A percentile compares a stretch with the other conserved stretches of the same genome.
These are phyloP conservation scores for Aspergillus sclerotioniger DNA, from an alignment of 495 filamentous ascomycete species.

Conservation along the genomic window DNA sequence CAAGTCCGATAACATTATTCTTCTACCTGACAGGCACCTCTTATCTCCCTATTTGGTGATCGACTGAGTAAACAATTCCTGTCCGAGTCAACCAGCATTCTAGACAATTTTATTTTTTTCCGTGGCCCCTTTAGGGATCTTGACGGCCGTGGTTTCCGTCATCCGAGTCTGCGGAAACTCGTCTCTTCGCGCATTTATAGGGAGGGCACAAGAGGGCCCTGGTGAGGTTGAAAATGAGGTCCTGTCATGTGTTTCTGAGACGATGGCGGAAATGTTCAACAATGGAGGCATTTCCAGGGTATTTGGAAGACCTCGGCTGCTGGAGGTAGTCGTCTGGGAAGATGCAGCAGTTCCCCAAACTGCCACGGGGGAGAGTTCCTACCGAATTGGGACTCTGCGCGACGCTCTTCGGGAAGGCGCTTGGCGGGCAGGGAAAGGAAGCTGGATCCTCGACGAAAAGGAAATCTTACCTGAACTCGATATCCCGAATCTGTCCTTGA, in stretches of 20 bases:
- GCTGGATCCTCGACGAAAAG: conserved; percentile 15
- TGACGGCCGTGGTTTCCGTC: conserved; percentile 52
- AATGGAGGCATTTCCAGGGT: conserved; percentile 42
- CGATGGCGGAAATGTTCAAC: conserved; percentile 44
- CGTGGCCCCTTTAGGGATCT: conserved; percentile 52
- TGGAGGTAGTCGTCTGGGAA: conserved; percentile 42
- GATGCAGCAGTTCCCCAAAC: conserved; percentile 18
- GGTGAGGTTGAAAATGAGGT: conserved; percentile 42
- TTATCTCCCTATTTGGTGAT: conserved; percentile 57
- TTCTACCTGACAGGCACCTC: conserved; percentile 31
- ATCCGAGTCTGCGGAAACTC: conserved; percentile 53
- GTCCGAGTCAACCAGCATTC: conserved; percentile 45
- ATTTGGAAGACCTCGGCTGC: conserved; percentile 38
- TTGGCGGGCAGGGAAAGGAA: conserved; percentile 21
- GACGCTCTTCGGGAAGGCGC: conserved; percentile 27
- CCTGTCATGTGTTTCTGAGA: conserved; percentile 42
- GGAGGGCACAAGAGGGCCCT: conserved; percentile 45
- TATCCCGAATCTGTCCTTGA: conserved; percentile 48
- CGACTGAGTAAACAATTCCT: conserved; percentile 58
- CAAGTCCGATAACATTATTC: neutral
- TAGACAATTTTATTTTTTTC: conserved; percentile 58
- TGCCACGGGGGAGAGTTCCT: conserved; percentile 15
- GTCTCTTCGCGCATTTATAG: conserved; percentile 53
- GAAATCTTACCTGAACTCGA: conserved; percentile 30
- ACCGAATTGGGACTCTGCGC: conserved; percentile 29